Evolutionary conservation across 1,284 basidiomycete genomes (phyloP), one percentile per base, ranked within the genome.

Genomic region (Ceratobasidium sp.): DNA sequence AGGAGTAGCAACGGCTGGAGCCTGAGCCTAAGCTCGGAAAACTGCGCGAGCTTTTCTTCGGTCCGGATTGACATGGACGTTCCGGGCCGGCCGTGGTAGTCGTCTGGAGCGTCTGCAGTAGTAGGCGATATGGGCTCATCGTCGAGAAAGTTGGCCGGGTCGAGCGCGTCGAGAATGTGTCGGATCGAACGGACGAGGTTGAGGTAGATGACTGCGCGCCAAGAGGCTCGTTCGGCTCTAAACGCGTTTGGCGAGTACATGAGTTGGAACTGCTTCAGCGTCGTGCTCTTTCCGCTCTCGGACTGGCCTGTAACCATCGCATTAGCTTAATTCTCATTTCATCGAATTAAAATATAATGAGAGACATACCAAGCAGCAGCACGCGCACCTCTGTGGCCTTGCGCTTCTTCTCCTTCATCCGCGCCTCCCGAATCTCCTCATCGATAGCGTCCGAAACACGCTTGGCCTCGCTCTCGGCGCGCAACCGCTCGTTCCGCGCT

Each of bases 191-290:
- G 90, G 79, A 94, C 91, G 80, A 95, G 88, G 84, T 95, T 95
- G 80, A 94, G 88, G 85, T 94, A 95, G 82, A 95, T 93, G 81
- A 95, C 93, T 69, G 92, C 89, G 77, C 94, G 90, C 93, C 93
- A 95, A 44, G 93, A 93, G 79, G 92, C 90, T 80, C 94, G 88
- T 83, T 95, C 93, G 28, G 91, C 89, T 79, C 90, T 89, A 84
- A 95, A 95, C 39, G 90, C 89, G 42, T 28, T 46, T 18, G 42
- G 64, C 39, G 69, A 53, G 60, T 73, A 55, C 18, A 80, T 51
- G 9, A 78, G 68, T 40, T 69, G 77, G 39, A 80, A 80, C 53
- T 78, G 70, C 46, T 80, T 80, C 15, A 80, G 72, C 7, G 72
- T 56, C 44, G 79, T 80, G 53, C 63, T 75, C 33, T 80, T 78